Base-by-base conservation (phyloP, 495 filamentous ascomycete genomes). In the Saxophila tyrrhenica region DNA sequence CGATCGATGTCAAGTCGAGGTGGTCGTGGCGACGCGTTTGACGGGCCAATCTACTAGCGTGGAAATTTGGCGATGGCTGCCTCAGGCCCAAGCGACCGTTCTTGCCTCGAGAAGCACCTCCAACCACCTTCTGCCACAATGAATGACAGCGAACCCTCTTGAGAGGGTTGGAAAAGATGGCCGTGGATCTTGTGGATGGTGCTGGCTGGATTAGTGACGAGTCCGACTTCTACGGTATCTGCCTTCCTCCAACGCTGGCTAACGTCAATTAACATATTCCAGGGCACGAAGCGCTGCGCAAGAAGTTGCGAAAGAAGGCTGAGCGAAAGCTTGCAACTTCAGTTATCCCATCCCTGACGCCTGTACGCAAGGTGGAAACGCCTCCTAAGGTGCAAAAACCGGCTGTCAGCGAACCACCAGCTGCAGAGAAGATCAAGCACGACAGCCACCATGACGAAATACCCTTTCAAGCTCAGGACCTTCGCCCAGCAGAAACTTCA, bases 161-260 rank as follows among this genome's bases (percentile, higher is more conserved):
- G 5, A 35, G 29, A 7, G 5, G 5, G 29, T 35, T 13, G 29
- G 41, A 3, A 2, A 56, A 42, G 32, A 24, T 25, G 29, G 54
- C 48, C 47, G 60, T 44, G 44, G 54, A 64, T 11, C 38, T 63
- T 35, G 57, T 67, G 2, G 56, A 61, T 39, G 63, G 62, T 7
- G 56, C 58, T 25, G 65, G 61, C 10, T 66, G 60, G 62, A 56
- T 69, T 22, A 66, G 62, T 2, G 67, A 69, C 50, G 67, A 69
- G 15, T 69, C 67, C 17, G 64, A 59, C 51, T 69, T 69, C 54
- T 68, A 63, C 25, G 67, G 67, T 69, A 58, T 20, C 8, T 47
- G 13, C 11, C 2, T 2, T 21, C 13, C 3, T 42, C 10, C 22
- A 19, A 9, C 2, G 11, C 50, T 1, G 17, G 35, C 16, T 8